phyloP scores from a whole-genome alignment of 352 stramenopile species.

The Elongisporangium senticosum region DNA sequence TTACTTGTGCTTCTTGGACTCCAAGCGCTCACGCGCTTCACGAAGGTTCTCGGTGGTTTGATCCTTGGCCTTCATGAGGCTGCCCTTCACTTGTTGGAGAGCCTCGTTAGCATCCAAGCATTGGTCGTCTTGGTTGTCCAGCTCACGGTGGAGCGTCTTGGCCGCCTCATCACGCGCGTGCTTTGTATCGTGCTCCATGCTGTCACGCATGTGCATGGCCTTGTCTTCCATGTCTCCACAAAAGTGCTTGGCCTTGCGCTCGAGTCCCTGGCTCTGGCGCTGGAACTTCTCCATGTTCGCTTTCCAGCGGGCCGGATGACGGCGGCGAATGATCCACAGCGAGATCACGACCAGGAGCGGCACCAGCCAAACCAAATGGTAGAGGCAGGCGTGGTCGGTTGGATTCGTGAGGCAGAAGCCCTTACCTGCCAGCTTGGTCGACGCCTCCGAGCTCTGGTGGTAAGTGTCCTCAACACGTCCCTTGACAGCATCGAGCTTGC shows the following conservation, averaged over 20 bases:
- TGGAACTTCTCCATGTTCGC: conserved; percentile 45
- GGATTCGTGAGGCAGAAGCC: conserved; percentile 53
- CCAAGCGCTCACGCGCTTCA: conserved; percentile 22
- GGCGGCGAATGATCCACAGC: conserved; percentile 39
- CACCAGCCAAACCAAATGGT: conserved; percentile 39
- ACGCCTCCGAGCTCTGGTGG: conserved; percentile 45
- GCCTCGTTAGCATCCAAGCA: neutral
- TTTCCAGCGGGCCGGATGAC: conserved; percentile 66
- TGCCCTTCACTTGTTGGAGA: neutral
- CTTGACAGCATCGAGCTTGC: conserved; percentile 20
- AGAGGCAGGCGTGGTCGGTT: conserved; percentile 30
- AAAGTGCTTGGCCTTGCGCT: conserved; percentile 17
- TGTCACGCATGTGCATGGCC: neutral
- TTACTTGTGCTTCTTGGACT: conserved; percentile 39
- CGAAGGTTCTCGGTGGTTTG: conserved; percentile 25
- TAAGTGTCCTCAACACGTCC: conserved; percentile 44
- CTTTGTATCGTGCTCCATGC: neutral
- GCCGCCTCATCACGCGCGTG: neutral
- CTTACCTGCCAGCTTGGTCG: conserved; percentile 33
- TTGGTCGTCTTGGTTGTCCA: neutral
- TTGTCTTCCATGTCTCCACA: neutral
- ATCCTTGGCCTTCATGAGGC: conserved; percentile 23
- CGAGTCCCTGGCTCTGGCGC: conserved; percentile 33
- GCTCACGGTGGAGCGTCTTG: neutral
- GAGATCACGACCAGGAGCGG: conserved; percentile 33